Evolutionary conservation across 306 rosid genomes (phyloP).

Genomic region (Delonix regia): DNA sequence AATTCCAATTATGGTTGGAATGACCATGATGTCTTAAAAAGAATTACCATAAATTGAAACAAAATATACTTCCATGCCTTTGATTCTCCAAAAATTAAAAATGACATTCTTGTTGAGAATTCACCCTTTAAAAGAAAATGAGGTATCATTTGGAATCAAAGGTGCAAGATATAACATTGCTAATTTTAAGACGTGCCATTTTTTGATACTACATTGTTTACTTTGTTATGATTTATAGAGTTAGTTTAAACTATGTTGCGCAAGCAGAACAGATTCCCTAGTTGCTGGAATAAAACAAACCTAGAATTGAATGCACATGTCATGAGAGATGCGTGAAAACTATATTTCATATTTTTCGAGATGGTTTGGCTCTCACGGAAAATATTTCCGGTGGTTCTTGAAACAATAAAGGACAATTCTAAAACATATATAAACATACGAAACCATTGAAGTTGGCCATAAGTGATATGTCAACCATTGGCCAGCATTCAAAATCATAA

Average conservation of each 20-base stretch:
- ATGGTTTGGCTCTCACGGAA: background rate
- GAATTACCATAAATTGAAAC: background rate
- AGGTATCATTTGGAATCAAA: background rate
- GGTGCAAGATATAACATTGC: background rate
- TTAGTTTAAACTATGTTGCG: slow-evolving; percentile 4
- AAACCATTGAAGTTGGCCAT: background rate
- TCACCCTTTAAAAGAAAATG: slow-evolving; percentile 8
- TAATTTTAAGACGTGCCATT: background rate
- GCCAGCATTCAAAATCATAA: slow-evolving; percentile 6
- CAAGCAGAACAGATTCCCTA: background rate
- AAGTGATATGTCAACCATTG: background rate
- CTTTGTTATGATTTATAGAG: background rate
- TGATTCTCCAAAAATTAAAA: slow-evolving; percentile 3
- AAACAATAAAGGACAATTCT: slow-evolving; percentile 8
- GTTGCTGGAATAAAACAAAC: background rate
- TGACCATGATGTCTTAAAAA: background rate
- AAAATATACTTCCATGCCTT: slow-evolving; percentile 12
- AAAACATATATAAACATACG: background rate
- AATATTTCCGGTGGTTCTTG: background rate
- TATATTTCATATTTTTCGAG: slow-evolving; percentile 3
- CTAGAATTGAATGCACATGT: slow-evolving; percentile 2
- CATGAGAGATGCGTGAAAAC: background rate
- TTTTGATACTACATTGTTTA: background rate
- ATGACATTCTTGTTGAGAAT: background rate
- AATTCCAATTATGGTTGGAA: background rate